phyloP scores from a whole-genome alignment of 768 basidiomycete species.

The Phallus indusiatus region DNA sequence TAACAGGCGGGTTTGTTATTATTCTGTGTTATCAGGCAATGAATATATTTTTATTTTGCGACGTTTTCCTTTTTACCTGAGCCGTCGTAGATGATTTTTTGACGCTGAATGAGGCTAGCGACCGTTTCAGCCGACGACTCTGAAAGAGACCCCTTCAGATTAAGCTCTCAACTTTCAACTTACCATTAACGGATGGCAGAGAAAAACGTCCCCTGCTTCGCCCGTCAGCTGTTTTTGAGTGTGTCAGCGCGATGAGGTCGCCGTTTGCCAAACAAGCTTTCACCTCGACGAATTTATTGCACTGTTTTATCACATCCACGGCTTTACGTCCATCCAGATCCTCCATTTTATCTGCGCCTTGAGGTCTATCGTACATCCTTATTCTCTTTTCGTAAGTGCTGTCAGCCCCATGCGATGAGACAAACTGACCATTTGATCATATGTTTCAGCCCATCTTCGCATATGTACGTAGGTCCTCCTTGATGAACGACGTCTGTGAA shows the following conservation, averaged over 20 bases:
- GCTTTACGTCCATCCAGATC: background rate
- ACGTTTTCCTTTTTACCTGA: background rate
- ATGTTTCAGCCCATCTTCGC: constrained; percentile 16
- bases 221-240: constrained; percentile 16
- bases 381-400: background rate
- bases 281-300: constrained; percentile 14
- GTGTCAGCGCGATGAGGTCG: background rate
- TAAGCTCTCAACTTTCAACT: background rate
- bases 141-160: background rate
- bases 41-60: background rate
- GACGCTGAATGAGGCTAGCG: constrained; percentile 16
- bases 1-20: constrained; percentile 20
- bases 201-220: constrained; percentile 18
- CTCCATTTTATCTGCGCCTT: background rate
- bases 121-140: too few species aligned
- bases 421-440: constrained; percentile 12
- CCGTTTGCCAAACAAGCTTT: background rate
- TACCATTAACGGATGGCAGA: constrained; percentile 21
- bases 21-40: constrained; percentile 14
- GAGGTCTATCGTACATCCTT: constrained; percentile 6
- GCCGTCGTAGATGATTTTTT: constrained; percentile 10
- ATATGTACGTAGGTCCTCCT: constrained; percentile 20
- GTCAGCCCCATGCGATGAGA: background rate
- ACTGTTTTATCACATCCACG: constrained; percentile 12
- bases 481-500: constrained; percentile 16